Conservation (phyloP, 1,284 basidiomycete genomes). For the Sanghuangporus baumii region DNA sequence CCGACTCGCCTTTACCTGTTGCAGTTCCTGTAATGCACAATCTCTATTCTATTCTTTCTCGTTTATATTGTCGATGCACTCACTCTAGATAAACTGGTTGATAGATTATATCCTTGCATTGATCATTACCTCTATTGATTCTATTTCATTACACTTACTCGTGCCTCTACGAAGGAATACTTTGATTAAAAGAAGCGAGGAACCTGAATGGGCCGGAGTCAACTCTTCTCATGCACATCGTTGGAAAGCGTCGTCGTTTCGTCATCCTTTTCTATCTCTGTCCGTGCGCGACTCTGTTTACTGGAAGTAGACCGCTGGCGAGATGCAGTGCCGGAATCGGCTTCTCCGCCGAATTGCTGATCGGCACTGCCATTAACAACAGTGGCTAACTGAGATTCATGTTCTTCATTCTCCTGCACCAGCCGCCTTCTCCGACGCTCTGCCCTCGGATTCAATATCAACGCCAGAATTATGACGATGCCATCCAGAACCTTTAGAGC, state of each 20-base stretch:
- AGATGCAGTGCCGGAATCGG: too few relatives aligned
- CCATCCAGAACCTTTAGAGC: conserved; percentile 49
- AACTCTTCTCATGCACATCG: neutral
- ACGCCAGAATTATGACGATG: conserved; percentile 49
- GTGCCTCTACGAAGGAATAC: neutral
- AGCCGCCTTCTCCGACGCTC: conserved; percentile 26
- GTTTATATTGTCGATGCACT: neutral
- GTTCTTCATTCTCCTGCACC: neutral
- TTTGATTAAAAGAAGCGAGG: neutral
- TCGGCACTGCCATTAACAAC: conserved; percentile 19
- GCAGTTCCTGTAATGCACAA: neutral
- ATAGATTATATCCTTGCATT: neutral
- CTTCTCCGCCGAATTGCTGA: neutral
- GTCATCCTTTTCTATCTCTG: neutral
- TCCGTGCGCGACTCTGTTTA: neutral
- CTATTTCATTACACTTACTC: neutral
- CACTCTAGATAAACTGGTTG: neutral
- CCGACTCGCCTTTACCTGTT: neutral
- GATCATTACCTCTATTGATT: neutral
- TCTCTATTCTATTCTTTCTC: neutral
- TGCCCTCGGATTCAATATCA: conserved; percentile 56
- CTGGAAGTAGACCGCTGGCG: neutral
- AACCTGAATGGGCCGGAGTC: neutral
- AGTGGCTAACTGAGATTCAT: neutral
- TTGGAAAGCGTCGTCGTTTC: neutral